Percentiles rank a stretch among this genome's conserved stretches.
Conservation (phyloP, 495 filamentous ascomycete genomes). For the Friedmanniomyces endolithicus region DNA sequence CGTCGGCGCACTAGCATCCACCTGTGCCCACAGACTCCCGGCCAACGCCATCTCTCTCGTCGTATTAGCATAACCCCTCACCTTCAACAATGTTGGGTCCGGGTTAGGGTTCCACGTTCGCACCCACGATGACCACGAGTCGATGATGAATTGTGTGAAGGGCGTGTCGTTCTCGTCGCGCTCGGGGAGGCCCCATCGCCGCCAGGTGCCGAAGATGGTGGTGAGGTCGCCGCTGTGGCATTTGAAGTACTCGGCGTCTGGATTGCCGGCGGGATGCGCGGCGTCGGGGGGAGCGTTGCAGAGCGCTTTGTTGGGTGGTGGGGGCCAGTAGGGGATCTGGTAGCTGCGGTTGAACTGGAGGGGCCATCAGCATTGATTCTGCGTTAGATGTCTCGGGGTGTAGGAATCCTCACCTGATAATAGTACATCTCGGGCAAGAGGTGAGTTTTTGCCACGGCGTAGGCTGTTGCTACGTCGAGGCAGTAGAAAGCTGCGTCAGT, state of each 20-base stretch:
- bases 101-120: conserved; percentile 14
- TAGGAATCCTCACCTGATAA: conserved; percentile 3
- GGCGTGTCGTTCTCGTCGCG: conserved; percentile 20
- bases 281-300: conserved; percentile 1
- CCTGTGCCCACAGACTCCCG: not conserved
- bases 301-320: conserved; percentile 3
- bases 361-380: not conserved
- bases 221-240: conserved; percentile 22
- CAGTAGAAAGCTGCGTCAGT: conserved; percentile 16
- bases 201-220: conserved; percentile 19
- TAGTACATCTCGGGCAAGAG: conserved; percentile 11
- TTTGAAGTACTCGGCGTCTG: conserved; percentile 20
- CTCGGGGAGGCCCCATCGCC: conserved; percentile 11
- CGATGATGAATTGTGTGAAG: conserved; percentile 21
- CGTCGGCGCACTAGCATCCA: not conserved
- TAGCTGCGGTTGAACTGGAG: conserved; percentile 19
- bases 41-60: conserved; percentile 9
- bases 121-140: conserved; percentile 21
- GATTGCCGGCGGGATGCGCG: conserved; percentile 3
- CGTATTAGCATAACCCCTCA: conserved; percentile 17
- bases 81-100: conserved; percentile 15
- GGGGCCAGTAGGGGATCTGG: conserved; percentile 8
- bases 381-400: not conserved
- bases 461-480: conserved; percentile 4
- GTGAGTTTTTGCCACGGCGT: conserved; percentile 9